Conservation (phyloP, 106 monocot species). For the Dioscorea zingiberensis region DNA sequence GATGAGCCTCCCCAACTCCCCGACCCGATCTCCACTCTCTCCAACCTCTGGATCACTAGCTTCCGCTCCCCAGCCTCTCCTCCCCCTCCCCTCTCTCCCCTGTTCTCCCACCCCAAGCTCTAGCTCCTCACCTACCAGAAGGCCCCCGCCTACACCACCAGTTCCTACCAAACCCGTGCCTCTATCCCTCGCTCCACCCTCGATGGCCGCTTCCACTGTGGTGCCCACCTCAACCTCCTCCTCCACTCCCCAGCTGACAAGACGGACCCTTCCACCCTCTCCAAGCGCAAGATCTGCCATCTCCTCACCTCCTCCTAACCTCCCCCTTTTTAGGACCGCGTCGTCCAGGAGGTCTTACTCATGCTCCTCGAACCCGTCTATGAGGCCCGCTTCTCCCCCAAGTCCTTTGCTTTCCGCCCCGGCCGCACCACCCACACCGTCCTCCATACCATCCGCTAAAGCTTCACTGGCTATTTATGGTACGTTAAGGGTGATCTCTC, state of each 20-base stretch:
- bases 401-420: no score
- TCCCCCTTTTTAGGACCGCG: slow-evolving; percentile 75
- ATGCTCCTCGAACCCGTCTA: slow-evolving; percentile 84
- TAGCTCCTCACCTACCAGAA: slow-evolving; percentile 97
- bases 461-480: slow-evolving; percentile 92
- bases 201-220: slow-evolving; percentile 87
- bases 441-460: slow-evolving; percentile 57
- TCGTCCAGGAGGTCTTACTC: slow-evolving; percentile 84
- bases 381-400: slow-evolving; percentile 63
- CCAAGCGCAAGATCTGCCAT: slow-evolving; percentile 81
- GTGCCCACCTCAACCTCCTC: slow-evolving; percentile 60
- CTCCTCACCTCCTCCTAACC: slow-evolving; percentile 71
- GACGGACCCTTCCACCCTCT: slow-evolving; percentile 63
- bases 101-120: slow-evolving; percentile 56
- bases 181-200: slow-evolving; percentile 46
- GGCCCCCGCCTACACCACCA: slow-evolving; percentile 76
- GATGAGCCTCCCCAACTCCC: slow-evolving; percentile 53
- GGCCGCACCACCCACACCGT: slow-evolving; percentile 77
- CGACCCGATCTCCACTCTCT: slow-evolving; percentile 52
- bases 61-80: slow-evolving; percentile 47
- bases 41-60: slow-evolving; percentile 67
- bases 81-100: slow-evolving; percentile 34
- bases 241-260: slow-evolving; percentile 73
- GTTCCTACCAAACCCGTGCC: slow-evolving; percentile 66
- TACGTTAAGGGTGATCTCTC: slow-evolving; percentile 83